phyloP scores from a whole-genome alignment of 805 yeast species.

The Starmera amethionina region DNA sequence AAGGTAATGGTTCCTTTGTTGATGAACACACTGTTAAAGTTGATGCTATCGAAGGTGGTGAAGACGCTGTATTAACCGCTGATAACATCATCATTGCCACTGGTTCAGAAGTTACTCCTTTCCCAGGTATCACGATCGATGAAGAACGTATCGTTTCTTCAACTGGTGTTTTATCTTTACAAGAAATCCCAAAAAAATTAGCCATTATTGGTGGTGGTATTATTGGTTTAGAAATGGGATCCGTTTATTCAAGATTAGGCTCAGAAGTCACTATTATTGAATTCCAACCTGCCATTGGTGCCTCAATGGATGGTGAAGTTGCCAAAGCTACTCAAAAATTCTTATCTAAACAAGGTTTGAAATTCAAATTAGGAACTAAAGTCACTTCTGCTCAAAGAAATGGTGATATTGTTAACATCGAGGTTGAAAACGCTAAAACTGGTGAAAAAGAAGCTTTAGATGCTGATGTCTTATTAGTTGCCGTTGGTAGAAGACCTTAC shows the following conservation, averaged over 20 bases:
- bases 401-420: conserved; percentile 81
- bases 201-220: conserved; percentile 99
- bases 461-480: conserved; percentile 90
- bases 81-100: conserved; percentile 93
- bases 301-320: conserved; percentile 96
- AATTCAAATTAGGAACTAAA: conserved; percentile 87
- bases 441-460: conserved; percentile 74
- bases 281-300: conserved; percentile 87
- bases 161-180: conserved; percentile 80
- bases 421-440: conserved; percentile 79
- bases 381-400: conserved; percentile 80
- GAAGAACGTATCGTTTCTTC: conserved; percentile 96
- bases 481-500: conserved; percentile 98
- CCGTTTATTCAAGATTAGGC: conserved; percentile 93
- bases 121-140: conserved; percentile 95
- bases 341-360: conserved; percentile 89
- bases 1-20: conserved; percentile 84
- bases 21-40: conserved; percentile 73
- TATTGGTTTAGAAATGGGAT: conserved; percentile 98
- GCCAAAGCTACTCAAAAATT: conserved; percentile 84
- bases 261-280: conserved; percentile 92
- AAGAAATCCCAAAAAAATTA: conserved; percentile 85
- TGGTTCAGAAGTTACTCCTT: conserved; percentile 96
- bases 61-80: conserved; percentile 64
- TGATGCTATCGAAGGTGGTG: conserved; percentile 79